Percentiles rank a stretch among this genome's conserved stretches.
Evolutionary conservation across 129 eudicot species (phyloP).

Genomic region (Saussurea involucrata): DNA sequence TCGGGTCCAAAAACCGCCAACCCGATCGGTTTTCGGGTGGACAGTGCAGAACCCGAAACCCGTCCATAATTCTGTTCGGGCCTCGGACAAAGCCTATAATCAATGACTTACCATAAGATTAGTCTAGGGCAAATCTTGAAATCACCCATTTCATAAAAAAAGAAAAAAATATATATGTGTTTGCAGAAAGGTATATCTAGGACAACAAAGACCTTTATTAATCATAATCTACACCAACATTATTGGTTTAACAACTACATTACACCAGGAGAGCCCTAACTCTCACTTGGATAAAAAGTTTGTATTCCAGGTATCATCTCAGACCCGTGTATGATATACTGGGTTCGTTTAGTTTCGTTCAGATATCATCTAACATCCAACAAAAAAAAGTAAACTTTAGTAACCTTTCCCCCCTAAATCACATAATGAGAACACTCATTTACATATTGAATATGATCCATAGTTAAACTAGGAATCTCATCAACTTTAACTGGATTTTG

Average conservation of each 20-base stretch:
- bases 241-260: slow-evolving; percentile 6
- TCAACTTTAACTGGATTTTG: slow-evolving; percentile 60
- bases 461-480: slow-evolving; percentile 75
- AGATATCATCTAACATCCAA: neutral
- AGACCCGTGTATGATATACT: neutral
- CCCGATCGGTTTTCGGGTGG: no score
- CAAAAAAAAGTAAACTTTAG: neutral
- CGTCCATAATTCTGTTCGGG: no score
- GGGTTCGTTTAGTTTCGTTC: neutral
- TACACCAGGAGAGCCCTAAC: slow-evolving; percentile 16
- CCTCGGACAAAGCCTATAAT: no score
- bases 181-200: neutral
- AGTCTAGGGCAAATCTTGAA: neutral
- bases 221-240: slow-evolving; percentile 11
- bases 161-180: no score
- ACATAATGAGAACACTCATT: slow-evolving; percentile 84
- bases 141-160: no score
- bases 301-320: neutral
- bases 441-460: slow-evolving; percentile 89
- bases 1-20: no score
- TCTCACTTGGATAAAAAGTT: slow-evolving; percentile 15
- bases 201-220: slow-evolving; percentile 2
- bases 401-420: slow-evolving; percentile 32
- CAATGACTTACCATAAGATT: neutral
- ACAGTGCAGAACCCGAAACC: no score